Evolutionary conservation across 495 filamentous ascomycete species (phyloP).

Genomic region (Beverwykella pulmonaria): DNA sequence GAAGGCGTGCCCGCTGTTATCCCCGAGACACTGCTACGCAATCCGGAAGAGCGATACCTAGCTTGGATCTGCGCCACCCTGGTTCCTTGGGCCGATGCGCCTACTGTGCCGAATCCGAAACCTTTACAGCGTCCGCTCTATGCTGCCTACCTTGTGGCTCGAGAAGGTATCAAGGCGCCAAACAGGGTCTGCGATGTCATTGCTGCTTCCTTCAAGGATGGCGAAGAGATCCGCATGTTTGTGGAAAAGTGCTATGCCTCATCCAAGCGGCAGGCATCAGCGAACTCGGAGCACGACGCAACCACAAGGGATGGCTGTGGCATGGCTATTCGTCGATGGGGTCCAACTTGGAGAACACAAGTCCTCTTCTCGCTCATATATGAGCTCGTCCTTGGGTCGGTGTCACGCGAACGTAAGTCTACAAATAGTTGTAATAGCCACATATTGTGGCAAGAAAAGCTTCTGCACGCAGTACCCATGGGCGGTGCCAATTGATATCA

Average conservation of each 20-base stretch:
- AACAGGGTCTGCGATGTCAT: conserved; percentile 71
- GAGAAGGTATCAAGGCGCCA: conserved; percentile 77
- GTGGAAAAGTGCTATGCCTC: conserved; percentile 54
- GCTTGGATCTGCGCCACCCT: conserved; percentile 78
- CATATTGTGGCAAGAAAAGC: too few species aligned
- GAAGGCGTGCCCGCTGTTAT: conserved; percentile 50
- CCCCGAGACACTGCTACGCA: conserved; percentile 58
- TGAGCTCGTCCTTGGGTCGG: conserved; percentile 49
- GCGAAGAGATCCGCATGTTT: conserved; percentile 59
- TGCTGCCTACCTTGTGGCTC: conserved; percentile 57
- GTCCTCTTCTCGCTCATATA: conserved; percentile 70
- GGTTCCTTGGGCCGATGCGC: conserved; percentile 71
- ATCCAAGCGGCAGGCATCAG: conserved; percentile 32
- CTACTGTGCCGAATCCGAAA: conserved; percentile 47
- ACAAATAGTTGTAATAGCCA: neutral
- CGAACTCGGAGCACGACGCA: conserved; percentile 39
- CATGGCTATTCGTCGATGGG: conserved; percentile 78
- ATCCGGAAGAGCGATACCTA: conserved; percentile 62
- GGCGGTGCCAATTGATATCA: neutral
- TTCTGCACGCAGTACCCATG: too few species aligned
- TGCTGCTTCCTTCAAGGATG: conserved; percentile 62
- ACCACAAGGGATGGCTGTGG: conserved; percentile 61
- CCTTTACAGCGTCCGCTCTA: conserved; percentile 53
- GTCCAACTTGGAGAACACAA: conserved; percentile 70
- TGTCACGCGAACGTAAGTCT: conserved; percentile 36